Evolutionary conservation across 2,329 filamentous ascomycete genomes (phyloP), one percentile per base, ranked within the genome.

Genomic region (Fusarium sp.): DNA sequence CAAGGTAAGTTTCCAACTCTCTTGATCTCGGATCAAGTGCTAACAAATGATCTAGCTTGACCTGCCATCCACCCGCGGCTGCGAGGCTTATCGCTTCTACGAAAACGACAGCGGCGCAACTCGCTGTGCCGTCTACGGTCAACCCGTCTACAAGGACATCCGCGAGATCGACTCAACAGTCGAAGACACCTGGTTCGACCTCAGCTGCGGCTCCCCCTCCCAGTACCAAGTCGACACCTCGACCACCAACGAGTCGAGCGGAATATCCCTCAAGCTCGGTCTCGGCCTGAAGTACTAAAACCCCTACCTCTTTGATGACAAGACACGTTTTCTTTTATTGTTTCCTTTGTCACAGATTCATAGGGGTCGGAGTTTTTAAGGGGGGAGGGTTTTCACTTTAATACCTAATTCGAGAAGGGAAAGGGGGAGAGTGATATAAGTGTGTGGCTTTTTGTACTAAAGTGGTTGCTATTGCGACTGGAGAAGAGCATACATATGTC

Each of bases 61-160:
- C 63, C 79, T 79, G 71, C 77, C 78, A 8, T 71, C 74, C 20
- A 80, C 80, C 14, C 70, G 78, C 25, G 81, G 82, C 57, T 84
- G 83, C 76, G 73, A 78, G 65, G 79, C 82, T 20, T 84, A 83
- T 75, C 80, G 82, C 65, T 84, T 80, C 77, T 81, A 82, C 73
- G 70, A 75, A 61, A 78, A 78, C 68, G 76, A 77, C 23, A 71
- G 79, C 41, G 79, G 79, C 50, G 76, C 76, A 20, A 77, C 82
- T 20, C 79, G 81, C 65, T 84, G 83, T 75, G 79, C 80, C 62
- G 78, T 84, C 64, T 84, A 84, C 71, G 80, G 81, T 66, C 77
- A 77, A 67, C 61, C 75, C 32, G 81, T 83, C 25, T 77, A 80
- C 32, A 78, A 71, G 48, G 78, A 78, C 35, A 67, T 84, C 41